Conservation (phyloP, 352 stramenopile genomes). For the Globisporangium orthogonon region DNA sequence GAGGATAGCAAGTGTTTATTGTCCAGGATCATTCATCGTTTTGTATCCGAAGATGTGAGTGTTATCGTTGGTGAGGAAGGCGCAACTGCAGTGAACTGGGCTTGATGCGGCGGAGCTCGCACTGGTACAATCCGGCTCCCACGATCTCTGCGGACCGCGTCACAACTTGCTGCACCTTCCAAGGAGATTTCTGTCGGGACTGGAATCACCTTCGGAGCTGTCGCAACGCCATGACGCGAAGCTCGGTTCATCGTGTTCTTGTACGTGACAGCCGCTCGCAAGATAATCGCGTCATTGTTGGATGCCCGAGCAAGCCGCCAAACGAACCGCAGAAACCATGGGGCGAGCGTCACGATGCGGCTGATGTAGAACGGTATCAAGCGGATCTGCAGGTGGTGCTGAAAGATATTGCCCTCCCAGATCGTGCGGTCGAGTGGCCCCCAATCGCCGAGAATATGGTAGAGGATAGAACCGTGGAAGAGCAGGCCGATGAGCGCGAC, state of each 20-base stretch:
- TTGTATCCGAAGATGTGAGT: background rate
- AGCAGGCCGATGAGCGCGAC: background rate
- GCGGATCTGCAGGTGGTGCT: constrained; percentile 6
- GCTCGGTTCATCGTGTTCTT: background rate
- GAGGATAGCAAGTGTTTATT: no score
- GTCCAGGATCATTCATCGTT: background rate
- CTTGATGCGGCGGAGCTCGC: no score
- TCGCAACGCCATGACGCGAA: background rate
- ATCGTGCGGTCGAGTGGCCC: constrained; percentile 6
- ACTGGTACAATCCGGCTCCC: background rate
- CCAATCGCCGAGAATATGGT: constrained; percentile 5
- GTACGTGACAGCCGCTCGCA: constrained; percentile 21
- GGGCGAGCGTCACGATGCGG: constrained; percentile 7
- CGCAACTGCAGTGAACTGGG: background rate
- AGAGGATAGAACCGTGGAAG: background rate
- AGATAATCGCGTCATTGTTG: constrained; percentile 13
- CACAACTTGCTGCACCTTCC: background rate
- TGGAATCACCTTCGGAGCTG: background rate
- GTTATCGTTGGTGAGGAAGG: background rate
- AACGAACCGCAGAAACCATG: constrained; percentile 10
- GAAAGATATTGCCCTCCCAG: constrained; percentile 6
- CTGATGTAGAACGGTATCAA: constrained; percentile 14
- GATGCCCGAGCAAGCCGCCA: constrained; percentile 6
- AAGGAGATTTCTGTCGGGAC: no score
- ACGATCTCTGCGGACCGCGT: background rate